Evolutionary conservation across 2,329 filamentous ascomycete genomes (phyloP).

Genomic region (Sarocladium strictum): DNA sequence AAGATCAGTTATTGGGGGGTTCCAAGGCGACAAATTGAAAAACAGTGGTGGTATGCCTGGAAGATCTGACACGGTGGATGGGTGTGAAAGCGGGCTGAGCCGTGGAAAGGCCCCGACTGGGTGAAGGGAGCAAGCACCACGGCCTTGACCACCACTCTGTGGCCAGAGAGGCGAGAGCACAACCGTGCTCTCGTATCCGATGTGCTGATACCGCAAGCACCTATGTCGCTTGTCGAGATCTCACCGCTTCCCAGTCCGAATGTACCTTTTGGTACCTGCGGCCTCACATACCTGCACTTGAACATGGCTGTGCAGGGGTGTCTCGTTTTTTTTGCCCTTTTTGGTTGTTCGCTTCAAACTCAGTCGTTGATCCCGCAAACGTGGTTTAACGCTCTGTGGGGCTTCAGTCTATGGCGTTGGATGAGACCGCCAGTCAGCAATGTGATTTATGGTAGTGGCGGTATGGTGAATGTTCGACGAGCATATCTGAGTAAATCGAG

Average conservation of each 20-base stretch:
- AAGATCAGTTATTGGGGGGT: too few species aligned
- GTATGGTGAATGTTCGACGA: too few species aligned
- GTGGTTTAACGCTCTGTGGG: too few species aligned
- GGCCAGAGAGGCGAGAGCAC: not conserved
- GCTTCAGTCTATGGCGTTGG: too few species aligned
- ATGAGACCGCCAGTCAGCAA: too few species aligned
- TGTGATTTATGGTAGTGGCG: too few species aligned
- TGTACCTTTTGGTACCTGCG: not conserved
- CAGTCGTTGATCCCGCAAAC: too few species aligned
- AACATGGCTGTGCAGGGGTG: too few species aligned
- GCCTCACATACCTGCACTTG: too few species aligned
- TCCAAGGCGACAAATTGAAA: not conserved
- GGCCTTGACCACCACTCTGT: not conserved
- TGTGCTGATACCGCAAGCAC: not conserved
- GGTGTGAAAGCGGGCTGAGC: not conserved
- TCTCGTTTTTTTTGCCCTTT: too few species aligned
- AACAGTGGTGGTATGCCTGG: not conserved
- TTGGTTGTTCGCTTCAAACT: too few species aligned
- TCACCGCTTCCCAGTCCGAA: not conserved
- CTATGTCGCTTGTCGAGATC: not conserved
- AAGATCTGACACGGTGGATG: not conserved
- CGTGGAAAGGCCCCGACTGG: not conserved
- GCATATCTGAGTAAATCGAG: too few species aligned
- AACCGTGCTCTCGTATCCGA: not conserved
- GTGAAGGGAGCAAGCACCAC: not conserved